Conservation (phyloP, 2,329 filamentous ascomycete species). For the Chalara sp. region DNA sequence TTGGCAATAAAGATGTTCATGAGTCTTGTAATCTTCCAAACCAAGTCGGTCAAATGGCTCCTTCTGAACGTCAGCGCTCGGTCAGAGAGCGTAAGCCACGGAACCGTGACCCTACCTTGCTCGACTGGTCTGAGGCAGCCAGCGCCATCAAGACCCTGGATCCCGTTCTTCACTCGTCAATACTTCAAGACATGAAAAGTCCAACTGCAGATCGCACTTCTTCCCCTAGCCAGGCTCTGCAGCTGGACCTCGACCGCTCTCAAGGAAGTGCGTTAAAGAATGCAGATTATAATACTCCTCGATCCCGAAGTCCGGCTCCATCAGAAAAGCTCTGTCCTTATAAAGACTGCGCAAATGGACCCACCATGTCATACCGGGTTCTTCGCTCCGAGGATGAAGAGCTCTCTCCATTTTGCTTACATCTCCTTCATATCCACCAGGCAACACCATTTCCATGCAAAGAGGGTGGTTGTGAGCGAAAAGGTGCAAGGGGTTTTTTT, state of each 20-base stretch:
- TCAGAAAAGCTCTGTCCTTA: background rate
- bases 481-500: constrained; percentile 20
- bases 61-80: background rate
- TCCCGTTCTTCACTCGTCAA: constrained; percentile 20
- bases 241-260: too few species aligned
- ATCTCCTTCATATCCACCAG: constrained; percentile 18
- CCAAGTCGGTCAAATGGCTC: too few species aligned
- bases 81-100: constrained; percentile 16
- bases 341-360: background rate
- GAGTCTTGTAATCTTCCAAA: too few species aligned
- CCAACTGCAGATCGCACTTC: too few species aligned
- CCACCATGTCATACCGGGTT: constrained; percentile 13
- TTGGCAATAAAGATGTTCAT: too few species aligned
- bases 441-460: constrained; percentile 22
- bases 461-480: constrained; percentile 16
- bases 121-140: constrained; percentile 25
- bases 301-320: background rate
- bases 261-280: too few species aligned
- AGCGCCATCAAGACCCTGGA: constrained; percentile 20
- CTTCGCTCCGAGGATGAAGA: constrained; percentile 16
- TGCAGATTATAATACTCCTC: background rate
- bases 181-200: constrained; percentile 16
- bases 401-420: constrained; percentile 19
- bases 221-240: too few species aligned
- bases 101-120: constrained; percentile 18